Base-by-base conservation (phyloP, 202 grass and related monocot species). In the Tripidium arundinaceum region DNA sequence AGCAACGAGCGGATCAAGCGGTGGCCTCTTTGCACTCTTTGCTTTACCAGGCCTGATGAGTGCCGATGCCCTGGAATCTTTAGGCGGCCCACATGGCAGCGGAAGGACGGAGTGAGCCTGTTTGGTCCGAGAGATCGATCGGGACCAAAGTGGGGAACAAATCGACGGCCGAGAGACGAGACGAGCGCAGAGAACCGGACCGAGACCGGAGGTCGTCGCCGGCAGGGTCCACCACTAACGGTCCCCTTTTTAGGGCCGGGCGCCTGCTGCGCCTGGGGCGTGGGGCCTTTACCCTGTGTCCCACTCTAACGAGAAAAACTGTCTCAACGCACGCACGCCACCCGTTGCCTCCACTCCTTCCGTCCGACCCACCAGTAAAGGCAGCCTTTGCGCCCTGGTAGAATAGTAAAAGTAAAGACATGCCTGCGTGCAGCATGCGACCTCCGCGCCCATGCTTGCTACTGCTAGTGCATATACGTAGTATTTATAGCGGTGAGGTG, bases 271-370 rank as follows among this genome's bases (percentile, higher is more conserved):
- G 24, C 14, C 57, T 26, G 57, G 43, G 45, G 19, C 26, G 2
- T 59, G 55, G 75, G 57, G 11, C 65, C 76, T 82, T 83, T 83
- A 38, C 68, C 71, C 87, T 43, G 80, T 83, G n/a, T 76, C 80
- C 75, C 75, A 83, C 83, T 18, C 62, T 59, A 90, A 90, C 88
- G 69, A 90, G 84, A 86, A 90, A 90, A 90, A 90, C 88, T 76
- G 75, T 59, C 85, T 73, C 45, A 47, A 62, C 77, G n/a, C n/a
- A n/a, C n/a, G 62, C 77, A 81, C 84, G 77, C 77, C 70, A 37
- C 40, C n/a, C n/a, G n/a, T n/a, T n/a, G n/a, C n/a, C n/a, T n/a
- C n/a, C n/a, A n/a, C n/a, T n/a, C n/a, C n/a, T n/a, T n/a, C n/a
- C n/a, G n/a, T n/a, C n/a, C n/a, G n/a, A n/a, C n/a, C 64, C 45